phyloP scores from a whole-genome alignment of 306 rosid species.

The Benincasa hispida region DNA sequence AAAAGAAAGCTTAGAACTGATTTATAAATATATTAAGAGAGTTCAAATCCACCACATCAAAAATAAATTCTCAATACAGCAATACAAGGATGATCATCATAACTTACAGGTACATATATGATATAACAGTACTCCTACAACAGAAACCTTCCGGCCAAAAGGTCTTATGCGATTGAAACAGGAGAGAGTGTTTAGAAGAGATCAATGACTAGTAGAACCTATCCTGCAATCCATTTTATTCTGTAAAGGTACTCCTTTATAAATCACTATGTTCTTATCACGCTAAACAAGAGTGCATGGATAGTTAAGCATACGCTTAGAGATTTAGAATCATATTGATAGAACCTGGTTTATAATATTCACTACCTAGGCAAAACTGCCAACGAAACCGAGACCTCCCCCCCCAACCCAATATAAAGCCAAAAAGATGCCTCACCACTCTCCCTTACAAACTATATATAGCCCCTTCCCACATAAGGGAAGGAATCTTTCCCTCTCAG shows the following conservation, averaged over 20 bases:
- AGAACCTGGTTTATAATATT: too few species aligned
- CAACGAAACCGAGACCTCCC: too few species aligned
- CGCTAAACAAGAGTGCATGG: neutral
- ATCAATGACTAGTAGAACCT: neutral
- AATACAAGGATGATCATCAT: neutral
- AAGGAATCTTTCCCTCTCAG: too few species aligned
- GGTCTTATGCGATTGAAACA: neutral
- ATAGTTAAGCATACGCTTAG: neutral
- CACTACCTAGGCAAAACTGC: too few species aligned
- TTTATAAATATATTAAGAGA: neutral
- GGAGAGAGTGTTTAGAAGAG: neutral
- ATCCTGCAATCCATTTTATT: neutral
- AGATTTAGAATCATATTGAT: neutral
- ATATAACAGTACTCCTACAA: neutral
- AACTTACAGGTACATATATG: neutral
- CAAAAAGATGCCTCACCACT: too few species aligned
- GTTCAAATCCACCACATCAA: neutral
- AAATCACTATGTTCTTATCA: neutral
- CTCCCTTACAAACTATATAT: too few species aligned
- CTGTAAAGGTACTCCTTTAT: neutral
- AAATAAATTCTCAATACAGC: neutral
- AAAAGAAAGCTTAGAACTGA: constrained; percentile 10
- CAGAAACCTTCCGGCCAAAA: neutral
- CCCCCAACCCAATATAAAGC: too few species aligned
- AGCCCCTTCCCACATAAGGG: too few species aligned